Percentiles rank a stretch among this genome's conserved stretches.
Conservation (phyloP, 2,329 filamentous ascomycete genomes). For the Curvularia eragrostidis region DNA sequence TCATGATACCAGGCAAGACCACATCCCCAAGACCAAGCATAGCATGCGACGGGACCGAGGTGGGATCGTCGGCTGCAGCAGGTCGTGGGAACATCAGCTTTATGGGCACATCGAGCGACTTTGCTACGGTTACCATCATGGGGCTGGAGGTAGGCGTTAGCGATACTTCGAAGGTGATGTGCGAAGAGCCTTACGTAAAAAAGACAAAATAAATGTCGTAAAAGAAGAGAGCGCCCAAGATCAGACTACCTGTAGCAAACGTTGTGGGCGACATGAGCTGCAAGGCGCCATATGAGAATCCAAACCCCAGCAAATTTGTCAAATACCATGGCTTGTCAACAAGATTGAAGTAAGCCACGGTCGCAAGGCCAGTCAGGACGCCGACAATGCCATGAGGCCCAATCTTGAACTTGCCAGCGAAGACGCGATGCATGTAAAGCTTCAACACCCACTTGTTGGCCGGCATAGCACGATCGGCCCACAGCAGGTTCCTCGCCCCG, state of each 20-base stretch:
- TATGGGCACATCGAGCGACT: conserved; percentile 87
- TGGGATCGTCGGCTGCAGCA: conserved; percentile 53
- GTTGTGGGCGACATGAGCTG: conserved; percentile 88
- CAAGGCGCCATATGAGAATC: conserved; percentile 82
- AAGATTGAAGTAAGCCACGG: conserved; percentile 69
- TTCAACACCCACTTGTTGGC: conserved; percentile 60
- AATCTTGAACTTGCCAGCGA: conserved; percentile 60
- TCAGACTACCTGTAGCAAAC: conserved; percentile 78
- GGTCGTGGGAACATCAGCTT: conserved; percentile 86
- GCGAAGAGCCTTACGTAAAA: conserved; percentile 66
- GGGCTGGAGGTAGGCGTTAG: conserved; percentile 57
- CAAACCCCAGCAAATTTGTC: conserved; percentile 86
- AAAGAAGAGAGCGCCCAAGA: conserved; percentile 82
- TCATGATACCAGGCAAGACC: conserved; percentile 88
- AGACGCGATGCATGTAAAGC: conserved; percentile 61
- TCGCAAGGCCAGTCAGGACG: conserved; percentile 60
- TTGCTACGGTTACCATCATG: conserved; percentile 87
- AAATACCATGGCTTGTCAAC: conserved; percentile 70
- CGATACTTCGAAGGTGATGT: background rate
- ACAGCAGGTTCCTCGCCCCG: conserved; percentile 50
- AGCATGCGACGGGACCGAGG: conserved; percentile 56
- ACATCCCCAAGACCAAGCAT: conserved; percentile 97
- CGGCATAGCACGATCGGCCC: conserved; percentile 57
- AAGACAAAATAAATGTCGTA: conserved; percentile 96
- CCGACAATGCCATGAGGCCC: conserved; percentile 63